Evolutionary conservation across 495 filamentous ascomycete genomes (phyloP).

Genomic region (Aspergillus campestris): DNA sequence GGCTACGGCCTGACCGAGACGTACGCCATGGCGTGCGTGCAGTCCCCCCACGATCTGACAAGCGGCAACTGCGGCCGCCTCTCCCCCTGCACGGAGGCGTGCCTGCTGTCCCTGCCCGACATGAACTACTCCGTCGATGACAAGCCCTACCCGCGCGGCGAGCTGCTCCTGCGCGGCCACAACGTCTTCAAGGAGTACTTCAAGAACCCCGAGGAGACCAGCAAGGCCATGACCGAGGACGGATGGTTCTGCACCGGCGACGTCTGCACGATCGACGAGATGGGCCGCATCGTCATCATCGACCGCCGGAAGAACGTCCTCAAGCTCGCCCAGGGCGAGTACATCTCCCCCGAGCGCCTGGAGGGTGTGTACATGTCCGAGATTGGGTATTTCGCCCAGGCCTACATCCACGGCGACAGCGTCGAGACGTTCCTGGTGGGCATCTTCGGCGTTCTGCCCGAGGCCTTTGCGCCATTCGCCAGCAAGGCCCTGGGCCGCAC

Average conservation of each 20-base stretch:
- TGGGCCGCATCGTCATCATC: constrained; percentile 85
- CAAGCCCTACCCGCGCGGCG: constrained; percentile 87
- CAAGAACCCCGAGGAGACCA: constrained; percentile 79
- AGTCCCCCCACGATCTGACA: constrained; percentile 59
- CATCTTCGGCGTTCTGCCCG: constrained; percentile 79
- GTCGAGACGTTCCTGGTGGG: constrained; percentile 75
- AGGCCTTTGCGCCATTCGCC: constrained; percentile 70
- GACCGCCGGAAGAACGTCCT: constrained; percentile 98
- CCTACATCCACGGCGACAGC: constrained; percentile 87
- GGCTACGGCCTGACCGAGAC: constrained; percentile 94
- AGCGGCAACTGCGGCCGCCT: constrained; percentile 77
- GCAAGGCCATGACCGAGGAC: constrained; percentile 71
- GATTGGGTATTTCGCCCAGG: constrained; percentile 65
- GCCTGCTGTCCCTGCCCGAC: constrained; percentile 81
- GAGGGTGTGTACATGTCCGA: constrained; percentile 88
- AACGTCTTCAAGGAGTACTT: constrained; percentile 78
- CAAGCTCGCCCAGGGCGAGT: constrained; percentile 96
- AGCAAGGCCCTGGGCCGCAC: constrained; percentile 61
- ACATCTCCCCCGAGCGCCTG: constrained; percentile 93
- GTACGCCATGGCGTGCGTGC: constrained; percentile 70
- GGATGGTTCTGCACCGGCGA: constrained; percentile 98
- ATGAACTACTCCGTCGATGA: constrained; percentile 91
- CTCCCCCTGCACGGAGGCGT: constrained; percentile 58
- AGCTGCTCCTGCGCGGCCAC: constrained; percentile 74
- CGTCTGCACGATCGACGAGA: constrained; percentile 70